Conservation (phyloP, 768 basidiomycete species). For the Pulveroboletus sp. region DNA sequence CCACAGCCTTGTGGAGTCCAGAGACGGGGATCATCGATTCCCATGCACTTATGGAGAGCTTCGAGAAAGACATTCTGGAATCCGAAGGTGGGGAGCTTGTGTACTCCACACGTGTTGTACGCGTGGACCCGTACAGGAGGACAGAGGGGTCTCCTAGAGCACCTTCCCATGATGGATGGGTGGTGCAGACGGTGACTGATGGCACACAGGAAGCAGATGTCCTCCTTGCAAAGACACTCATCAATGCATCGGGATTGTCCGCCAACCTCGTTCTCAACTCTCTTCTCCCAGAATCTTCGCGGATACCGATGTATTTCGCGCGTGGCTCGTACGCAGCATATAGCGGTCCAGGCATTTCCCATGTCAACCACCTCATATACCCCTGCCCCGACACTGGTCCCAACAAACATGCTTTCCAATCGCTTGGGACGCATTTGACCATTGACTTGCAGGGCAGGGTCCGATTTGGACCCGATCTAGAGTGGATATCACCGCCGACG, state of each 20-base stretch:
- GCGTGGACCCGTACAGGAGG: slow-evolving; percentile 64
- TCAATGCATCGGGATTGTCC: slow-evolving; percentile 81
- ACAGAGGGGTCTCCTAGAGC: slow-evolving; percentile 15
- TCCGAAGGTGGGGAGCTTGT: slow-evolving; percentile 67
- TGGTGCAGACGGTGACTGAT: slow-evolving; percentile 73
- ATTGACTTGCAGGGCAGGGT: slow-evolving; percentile 81
- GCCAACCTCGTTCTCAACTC: slow-evolving; percentile 68
- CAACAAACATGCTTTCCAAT: slow-evolving; percentile 65
- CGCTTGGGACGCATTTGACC: slow-evolving; percentile 89
- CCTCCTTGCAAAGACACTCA: slow-evolving; percentile 66
- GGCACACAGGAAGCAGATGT: slow-evolving; percentile 51
- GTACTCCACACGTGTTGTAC: slow-evolving; percentile 76
- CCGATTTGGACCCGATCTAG: slow-evolving; percentile 89
- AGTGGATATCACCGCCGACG: slow-evolving; percentile 68
- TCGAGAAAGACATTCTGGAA: slow-evolving; percentile 79
- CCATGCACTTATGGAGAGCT: slow-evolving; percentile 73
- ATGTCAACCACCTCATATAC: slow-evolving; percentile 79
- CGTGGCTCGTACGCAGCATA: slow-evolving; percentile 89
- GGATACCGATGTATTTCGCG: slow-evolving; percentile 75
- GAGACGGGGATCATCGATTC: slow-evolving; percentile 91
- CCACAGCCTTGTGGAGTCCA: slow-evolving; percentile 73
- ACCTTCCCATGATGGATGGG: slow-evolving; percentile 68
- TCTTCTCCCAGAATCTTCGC: slow-evolving; percentile 50
- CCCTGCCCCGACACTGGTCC: slow-evolving; percentile 74
- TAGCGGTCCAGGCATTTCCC: slow-evolving; percentile 66